Conservation (phyloP, 768 basidiomycete species). For the Rhodosporidiobolus odoratus region DNA sequence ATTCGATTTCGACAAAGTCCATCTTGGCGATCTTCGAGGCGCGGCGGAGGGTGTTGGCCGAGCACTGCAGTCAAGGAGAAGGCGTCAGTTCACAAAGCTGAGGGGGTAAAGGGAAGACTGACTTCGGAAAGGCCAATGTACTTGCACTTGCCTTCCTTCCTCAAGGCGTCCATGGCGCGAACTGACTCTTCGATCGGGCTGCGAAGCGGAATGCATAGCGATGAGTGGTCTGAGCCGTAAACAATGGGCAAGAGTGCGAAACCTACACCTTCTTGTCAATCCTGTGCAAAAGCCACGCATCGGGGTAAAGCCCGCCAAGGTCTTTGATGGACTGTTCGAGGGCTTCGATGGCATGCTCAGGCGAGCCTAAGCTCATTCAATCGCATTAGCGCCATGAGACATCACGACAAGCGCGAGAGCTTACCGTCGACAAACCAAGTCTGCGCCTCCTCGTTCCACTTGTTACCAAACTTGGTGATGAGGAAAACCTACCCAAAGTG, state of each 20-base stretch:
- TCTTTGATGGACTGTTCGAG: constrained; percentile 9
- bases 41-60: constrained; percentile 50
- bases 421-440: neutral
- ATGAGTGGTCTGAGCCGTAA: too few species aligned
- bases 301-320: constrained; percentile 12
- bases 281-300: constrained; percentile 13
- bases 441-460: neutral
- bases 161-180: constrained; percentile 50
- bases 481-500: neutral
- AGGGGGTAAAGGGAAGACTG: constrained; percentile 26
- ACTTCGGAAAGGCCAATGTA: constrained; percentile 61
- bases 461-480: constrained; percentile 15
- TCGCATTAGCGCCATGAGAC: too few species aligned
- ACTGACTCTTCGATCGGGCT: constrained; percentile 40
- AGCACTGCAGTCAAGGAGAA: constrained; percentile 4
- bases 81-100: neutral
- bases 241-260: neutral
- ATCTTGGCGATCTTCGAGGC: constrained; percentile 53
- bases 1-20: constrained; percentile 60
- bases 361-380: too few species aligned
- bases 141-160: constrained; percentile 57
- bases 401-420: too few species aligned
- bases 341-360: constrained; percentile 1
- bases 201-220: too few species aligned
- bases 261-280: neutral